These are phyloP conservation scores for Gardenia jasminoides DNA, from an alignment of 257 asterid species.

Conservation along the genomic window DNA sequence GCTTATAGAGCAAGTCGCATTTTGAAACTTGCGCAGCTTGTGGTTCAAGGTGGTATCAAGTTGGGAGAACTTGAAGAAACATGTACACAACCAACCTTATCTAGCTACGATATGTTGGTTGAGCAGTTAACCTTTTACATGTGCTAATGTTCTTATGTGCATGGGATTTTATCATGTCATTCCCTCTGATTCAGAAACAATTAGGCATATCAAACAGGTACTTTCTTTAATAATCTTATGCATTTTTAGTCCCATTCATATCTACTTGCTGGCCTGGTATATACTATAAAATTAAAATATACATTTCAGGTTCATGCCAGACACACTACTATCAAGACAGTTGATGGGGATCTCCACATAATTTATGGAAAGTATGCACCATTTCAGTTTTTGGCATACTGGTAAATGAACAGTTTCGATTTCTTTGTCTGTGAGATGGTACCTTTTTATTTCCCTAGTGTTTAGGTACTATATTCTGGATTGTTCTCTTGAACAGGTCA, in stretches of 20 bases:
- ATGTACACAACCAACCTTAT: slow-evolving; percentile 29
- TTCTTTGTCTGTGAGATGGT: neutral
- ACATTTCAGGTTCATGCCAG: slow-evolving; percentile 59
- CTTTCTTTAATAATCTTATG: neutral
- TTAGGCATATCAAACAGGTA: slow-evolving; percentile 86
- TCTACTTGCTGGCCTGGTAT: neutral
- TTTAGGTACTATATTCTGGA: slow-evolving; percentile 11
- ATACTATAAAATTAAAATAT: neutral
- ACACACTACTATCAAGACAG: slow-evolving; percentile 35
- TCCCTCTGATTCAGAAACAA: slow-evolving; percentile 85
- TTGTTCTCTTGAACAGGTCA: slow-evolving; percentile 41
- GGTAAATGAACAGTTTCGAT: slow-evolving; percentile 39
- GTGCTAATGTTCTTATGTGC: slow-evolving; percentile 87
- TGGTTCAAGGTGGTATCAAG: slow-evolving; percentile 53
- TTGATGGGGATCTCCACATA: slow-evolving; percentile 55
- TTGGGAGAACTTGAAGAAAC: slow-evolving; percentile 55
- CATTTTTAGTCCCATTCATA: neutral
- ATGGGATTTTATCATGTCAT: slow-evolving; percentile 82
- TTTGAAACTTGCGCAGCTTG: slow-evolving; percentile 58
- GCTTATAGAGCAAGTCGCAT: slow-evolving; percentile 83
- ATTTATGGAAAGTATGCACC: slow-evolving; percentile 73
- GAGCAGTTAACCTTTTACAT: slow-evolving; percentile 76
- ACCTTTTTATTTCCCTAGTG: neutral
- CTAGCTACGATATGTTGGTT: slow-evolving; percentile 45
- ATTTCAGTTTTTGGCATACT: slow-evolving; percentile 79